Evolutionary conservation across 129 eudicot species (phyloP).

Genomic region (Flaveria robusta): DNA sequence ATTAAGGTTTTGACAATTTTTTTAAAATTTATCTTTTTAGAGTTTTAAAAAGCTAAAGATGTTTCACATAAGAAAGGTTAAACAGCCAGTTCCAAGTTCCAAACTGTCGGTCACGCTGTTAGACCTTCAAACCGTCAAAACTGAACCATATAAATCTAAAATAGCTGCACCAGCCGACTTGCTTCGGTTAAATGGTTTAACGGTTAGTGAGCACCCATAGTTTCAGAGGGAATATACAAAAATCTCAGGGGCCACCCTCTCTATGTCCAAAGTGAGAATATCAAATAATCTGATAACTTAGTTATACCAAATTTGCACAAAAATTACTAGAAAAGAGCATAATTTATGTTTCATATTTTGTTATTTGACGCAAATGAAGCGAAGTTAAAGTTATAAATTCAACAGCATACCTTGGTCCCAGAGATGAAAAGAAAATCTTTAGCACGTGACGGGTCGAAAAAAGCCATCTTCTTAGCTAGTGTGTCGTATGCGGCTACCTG

Average conservation of each 20-base stretch:
- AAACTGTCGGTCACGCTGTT: background rate
- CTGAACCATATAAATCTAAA: background rate
- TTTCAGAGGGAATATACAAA: too few relatives aligned
- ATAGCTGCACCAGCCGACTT: background rate
- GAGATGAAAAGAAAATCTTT: constrained; percentile 86
- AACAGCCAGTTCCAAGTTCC: background rate
- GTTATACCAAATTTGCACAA: background rate
- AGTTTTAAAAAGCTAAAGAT: background rate
- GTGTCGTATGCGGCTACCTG: constrained; percentile 96
- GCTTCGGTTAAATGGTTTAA: background rate
- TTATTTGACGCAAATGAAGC: background rate
- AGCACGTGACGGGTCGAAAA: constrained; percentile 85
- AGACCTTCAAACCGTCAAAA: background rate
- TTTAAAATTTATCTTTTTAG: too few relatives aligned
- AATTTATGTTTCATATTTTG: background rate
- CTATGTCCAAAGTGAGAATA: too few relatives aligned
- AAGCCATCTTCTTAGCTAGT: constrained; percentile 67
- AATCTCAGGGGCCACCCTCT: too few relatives aligned
- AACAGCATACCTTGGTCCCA: constrained; percentile 70
- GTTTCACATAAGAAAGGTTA: background rate
- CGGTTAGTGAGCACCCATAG: too few relatives aligned
- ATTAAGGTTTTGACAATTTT: background rate
- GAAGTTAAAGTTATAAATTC: background rate
- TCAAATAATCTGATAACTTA: background rate
- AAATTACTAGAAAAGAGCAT: background rate